These are phyloP conservation scores for Erythrophleum ivorense DNA, from an alignment of 331 rosid genomes.

Conservation along the genomic window DNA sequence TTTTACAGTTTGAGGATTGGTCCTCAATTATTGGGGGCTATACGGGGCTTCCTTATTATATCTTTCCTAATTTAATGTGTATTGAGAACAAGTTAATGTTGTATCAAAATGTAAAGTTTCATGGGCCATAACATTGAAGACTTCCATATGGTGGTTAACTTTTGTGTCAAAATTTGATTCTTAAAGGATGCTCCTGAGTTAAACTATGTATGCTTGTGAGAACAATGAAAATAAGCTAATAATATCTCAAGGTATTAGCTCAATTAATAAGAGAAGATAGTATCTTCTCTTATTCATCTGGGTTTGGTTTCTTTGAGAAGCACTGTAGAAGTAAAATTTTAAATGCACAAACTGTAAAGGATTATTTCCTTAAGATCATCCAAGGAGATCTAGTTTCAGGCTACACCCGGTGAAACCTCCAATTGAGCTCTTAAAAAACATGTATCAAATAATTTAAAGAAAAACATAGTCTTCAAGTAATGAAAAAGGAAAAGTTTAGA, in stretches of 20 bases:
- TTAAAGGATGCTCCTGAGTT: not conserved
- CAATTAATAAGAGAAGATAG: not conserved
- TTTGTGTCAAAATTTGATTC: not conserved
- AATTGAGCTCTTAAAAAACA: too few species aligned
- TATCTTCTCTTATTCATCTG: too few species aligned
- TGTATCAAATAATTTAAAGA: too few species aligned
- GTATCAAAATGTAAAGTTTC: slow-evolving; percentile 17
- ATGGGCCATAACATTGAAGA: not conserved
- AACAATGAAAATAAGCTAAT: not conserved
- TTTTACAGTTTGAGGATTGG: slow-evolving; percentile 3
- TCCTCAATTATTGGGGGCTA: slow-evolving; percentile 24
- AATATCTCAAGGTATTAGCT: not conserved
- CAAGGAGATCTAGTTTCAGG: too few species aligned
- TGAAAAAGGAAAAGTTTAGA: too few species aligned
- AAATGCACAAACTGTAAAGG: too few species aligned
- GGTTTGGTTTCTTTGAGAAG: too few species aligned
- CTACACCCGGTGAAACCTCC: too few species aligned
- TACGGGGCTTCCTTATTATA: slow-evolving; percentile 17
- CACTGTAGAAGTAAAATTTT: too few species aligned
- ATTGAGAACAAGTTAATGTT: not conserved
- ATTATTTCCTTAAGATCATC: too few species aligned
- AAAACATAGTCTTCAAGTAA: too few species aligned
- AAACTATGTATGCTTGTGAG: not conserved
- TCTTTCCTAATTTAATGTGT: slow-evolving; percentile 24
- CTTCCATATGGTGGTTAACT: not conserved